A percentile compares a stretch with the other conserved stretches of the same genome.
phyloP scores from a whole-genome alignment of 192 early-diverging fungal species.

The Backusella tuberculispora region DNA sequence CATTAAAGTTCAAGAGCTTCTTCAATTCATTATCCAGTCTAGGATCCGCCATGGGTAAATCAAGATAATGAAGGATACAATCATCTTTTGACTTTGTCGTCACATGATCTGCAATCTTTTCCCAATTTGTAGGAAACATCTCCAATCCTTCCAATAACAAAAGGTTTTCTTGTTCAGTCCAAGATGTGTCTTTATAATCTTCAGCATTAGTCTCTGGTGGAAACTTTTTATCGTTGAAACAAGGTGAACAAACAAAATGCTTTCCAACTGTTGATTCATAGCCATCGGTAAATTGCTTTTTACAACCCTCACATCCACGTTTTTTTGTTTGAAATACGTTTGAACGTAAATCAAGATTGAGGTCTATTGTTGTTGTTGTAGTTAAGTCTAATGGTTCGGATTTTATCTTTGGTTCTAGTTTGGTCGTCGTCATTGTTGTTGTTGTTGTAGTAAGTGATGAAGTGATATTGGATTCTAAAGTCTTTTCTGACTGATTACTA shows the following conservation, averaged over 20 bases:
- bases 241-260: neutral
- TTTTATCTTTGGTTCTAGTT: neutral
- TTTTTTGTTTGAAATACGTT: conserved; percentile 11
- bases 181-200: conserved; percentile 46
- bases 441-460: neutral
- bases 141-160: conserved; percentile 93
- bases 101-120: conserved; percentile 88
- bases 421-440: neutral
- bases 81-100: conserved; percentile 87
- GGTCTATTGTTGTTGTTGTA: conserved; percentile 17
- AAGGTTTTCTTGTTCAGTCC: conserved; percentile 91
- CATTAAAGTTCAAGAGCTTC: conserved; percentile 66
- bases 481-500: neutral
- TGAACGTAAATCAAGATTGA: conserved; percentile 25
- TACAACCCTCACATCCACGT: neutral
- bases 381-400: neutral
- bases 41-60: conserved; percentile 90
- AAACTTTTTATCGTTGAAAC: neutral
- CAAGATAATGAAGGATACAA: conserved; percentile 89
- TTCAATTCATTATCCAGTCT: conserved; percentile 57
- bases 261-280: neutral
- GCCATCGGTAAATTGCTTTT: neutral
- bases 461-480: neutral
- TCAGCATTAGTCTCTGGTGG: neutral
- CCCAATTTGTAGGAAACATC: conserved; percentile 94